Base-by-base conservation (phyloP, 345 rosid genomes). In the Heritiera fomes region DNA sequence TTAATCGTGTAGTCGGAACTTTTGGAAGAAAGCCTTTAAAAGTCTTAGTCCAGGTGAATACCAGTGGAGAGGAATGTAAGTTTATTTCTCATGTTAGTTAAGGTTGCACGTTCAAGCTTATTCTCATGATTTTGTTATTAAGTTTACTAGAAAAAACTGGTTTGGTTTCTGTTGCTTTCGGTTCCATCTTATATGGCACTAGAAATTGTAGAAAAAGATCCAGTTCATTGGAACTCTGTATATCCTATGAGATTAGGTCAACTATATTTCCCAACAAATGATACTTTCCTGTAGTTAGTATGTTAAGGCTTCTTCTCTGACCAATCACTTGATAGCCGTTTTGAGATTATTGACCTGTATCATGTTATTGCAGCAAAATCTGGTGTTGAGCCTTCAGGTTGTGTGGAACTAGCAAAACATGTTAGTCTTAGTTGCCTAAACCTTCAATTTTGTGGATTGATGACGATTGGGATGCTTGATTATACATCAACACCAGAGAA, bases 61-160 rank as follows among this genome's bases (percentile, higher is more conserved):
- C 99, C 70, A 94, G 99, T 81, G 97, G 98, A 18, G 98, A 96
- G 91, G 95, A 92, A 82, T 96, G 99, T 96, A 80, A 88, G 99
- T 84, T 5, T 40, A 34, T 71, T 11, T 32, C 34, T 52, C 43
- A 8, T 71, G 14, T 62, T 62, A 47, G 6, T 23, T 56, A 55
- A 40, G 7, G 45, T 50, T 52, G 28, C 11, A 1, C n/a, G 17
- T 71, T 30, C 14, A 23, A 69, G 7, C 73, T 69, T 69, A 47
- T 50, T 71, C 40, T 28, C 38, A 46, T 66, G 71, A 66, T 38
- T 68, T 45, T 45, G 8, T 70, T 63, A 12, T 63, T 12, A 13
- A 32, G 12, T 63, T 63, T 63, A 47, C 40, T 8, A 9, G 61
- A 71, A 52, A 71, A 32, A 15, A 71, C 9, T 32, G 30, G 61